Conservation (phyloP, 2,329 filamentous ascomycete genomes). For the Claviceps paspali region DNA sequence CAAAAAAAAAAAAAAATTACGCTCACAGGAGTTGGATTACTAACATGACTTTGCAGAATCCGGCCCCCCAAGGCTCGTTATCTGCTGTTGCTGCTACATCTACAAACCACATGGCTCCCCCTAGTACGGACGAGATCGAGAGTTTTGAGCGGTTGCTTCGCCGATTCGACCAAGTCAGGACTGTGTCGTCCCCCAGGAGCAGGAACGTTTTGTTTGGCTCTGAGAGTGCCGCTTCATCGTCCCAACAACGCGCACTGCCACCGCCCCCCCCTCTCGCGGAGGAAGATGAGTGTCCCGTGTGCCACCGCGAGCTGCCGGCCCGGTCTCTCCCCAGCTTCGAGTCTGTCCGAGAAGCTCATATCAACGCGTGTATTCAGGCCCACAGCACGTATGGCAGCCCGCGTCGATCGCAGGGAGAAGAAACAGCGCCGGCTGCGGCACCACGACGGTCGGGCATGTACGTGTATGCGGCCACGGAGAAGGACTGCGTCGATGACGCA, state of each 20-base stretch:
- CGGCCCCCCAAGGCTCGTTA: conserved; percentile 9
- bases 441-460: conserved; percentile 44
- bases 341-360: conserved; percentile 39
- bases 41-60: conserved; percentile 5
- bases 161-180: conserved; percentile 9
- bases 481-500: conserved; percentile 51
- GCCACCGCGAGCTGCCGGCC: conserved; percentile 54
- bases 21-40: neutral
- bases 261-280: conserved; percentile 42
- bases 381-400: conserved; percentile 35
- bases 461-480: conserved; percentile 48
- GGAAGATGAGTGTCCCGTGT: conserved; percentile 69
- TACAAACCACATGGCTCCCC: conserved; percentile 14
- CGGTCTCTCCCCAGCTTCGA: conserved; percentile 37
- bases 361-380: conserved; percentile 38
- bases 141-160: conserved; percentile 17
- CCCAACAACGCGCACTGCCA: conserved; percentile 23
- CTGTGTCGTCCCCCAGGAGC: conserved; percentile 8
- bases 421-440: conserved; percentile 13
- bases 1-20: neutral
- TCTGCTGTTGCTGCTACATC: conserved; percentile 10
- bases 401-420: conserved; percentile 12
- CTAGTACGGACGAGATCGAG: conserved; percentile 16
- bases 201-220: conserved; percentile 15
- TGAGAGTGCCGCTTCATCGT: conserved; percentile 19